A percentile compares a stretch with the other conserved stretches of the same genome.
Evolutionary conservation across 306 rosid genomes (phyloP).

Genomic region (Prunus mume): DNA sequence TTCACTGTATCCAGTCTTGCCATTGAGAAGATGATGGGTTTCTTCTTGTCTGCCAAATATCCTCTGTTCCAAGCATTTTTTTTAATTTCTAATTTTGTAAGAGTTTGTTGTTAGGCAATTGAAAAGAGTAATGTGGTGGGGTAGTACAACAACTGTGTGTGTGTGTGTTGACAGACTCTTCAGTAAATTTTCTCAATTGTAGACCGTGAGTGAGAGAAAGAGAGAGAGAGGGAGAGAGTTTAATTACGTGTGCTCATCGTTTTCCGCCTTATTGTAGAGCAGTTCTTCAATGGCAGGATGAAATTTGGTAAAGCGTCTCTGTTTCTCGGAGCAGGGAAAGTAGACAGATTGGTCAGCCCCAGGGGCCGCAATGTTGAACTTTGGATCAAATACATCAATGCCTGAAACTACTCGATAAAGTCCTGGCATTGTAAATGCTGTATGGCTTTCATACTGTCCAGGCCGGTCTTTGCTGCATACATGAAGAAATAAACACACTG

Average conservation of each 20-base stretch:
- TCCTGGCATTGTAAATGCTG: conserved; percentile 90
- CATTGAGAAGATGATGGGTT: conserved; percentile 94
- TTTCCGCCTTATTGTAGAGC: conserved; percentile 34
- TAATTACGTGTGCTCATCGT: conserved; percentile 37
- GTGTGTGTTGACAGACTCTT: too few relatives aligned
- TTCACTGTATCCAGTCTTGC: conserved; percentile 91
- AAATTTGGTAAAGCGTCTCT: conserved; percentile 26
- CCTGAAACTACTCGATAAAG: conserved; percentile 71
- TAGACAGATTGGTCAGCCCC: conserved; percentile 92
- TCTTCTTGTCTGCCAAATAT: conserved; percentile 68
- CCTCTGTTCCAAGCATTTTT: conserved; percentile 58
- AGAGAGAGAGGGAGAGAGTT: background rate
- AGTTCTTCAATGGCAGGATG: conserved; percentile 37
- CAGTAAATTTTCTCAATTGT: too few relatives aligned
- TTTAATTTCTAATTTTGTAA: background rate
- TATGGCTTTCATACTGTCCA: conserved; percentile 87
- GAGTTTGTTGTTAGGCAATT: background rate
- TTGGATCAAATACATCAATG: conserved; percentile 80
- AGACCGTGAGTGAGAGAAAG: too few relatives aligned
- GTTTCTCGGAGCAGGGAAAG: conserved; percentile 57
- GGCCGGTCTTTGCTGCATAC: conserved; percentile 58
- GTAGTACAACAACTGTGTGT: background rate
- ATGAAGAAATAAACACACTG: background rate
- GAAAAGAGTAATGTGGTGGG: background rate
- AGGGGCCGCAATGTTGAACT: conserved; percentile 93